A percentile compares a stretch with the other conserved stretches of the same genome.
phyloP scores from a whole-genome alignment of 306 rosid species.

The Oemleria cerasiformis region DNA sequence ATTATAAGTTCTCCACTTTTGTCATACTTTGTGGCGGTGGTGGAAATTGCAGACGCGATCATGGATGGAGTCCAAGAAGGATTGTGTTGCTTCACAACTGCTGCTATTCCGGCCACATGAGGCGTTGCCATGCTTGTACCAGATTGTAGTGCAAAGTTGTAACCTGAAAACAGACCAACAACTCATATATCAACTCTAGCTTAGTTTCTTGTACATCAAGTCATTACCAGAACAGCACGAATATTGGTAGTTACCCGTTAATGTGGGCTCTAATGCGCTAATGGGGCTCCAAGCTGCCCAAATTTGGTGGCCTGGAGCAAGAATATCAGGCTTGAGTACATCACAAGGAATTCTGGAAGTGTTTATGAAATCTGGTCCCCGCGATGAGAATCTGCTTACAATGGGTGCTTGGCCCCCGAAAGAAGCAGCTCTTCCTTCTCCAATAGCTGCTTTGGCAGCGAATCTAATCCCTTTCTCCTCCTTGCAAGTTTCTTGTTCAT shows the following conservation, averaged over 20 bases:
- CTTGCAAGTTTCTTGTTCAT: constrained; percentile 54
- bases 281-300: constrained; percentile 95
- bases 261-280: constrained; percentile 56
- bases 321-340: constrained; percentile 87
- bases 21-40: constrained; percentile 69
- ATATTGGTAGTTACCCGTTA: constrained; percentile 39
- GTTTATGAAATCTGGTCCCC: constrained; percentile 81
- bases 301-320: constrained; percentile 89
- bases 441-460: constrained; percentile 47
- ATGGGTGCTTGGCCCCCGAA: constrained; percentile 53
- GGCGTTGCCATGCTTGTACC: constrained; percentile 97
- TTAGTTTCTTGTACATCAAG: neutral
- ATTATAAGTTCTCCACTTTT: constrained; percentile 50
- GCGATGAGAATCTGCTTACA: constrained; percentile 82
- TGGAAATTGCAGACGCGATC: constrained; percentile 80
- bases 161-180: constrained; percentile 36
- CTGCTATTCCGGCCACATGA: constrained; percentile 87
- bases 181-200: neutral
- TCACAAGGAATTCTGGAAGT: constrained; percentile 37
- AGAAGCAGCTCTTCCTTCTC: constrained; percentile 73
- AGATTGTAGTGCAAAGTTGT: constrained; percentile 61
- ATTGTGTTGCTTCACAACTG: constrained; percentile 73
- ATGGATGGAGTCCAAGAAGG: constrained; percentile 90
- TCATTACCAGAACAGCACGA: neutral
- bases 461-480: constrained; percentile 45